Evolutionary conservation across 164 flowering plant genomes (phyloP), one percentile per base, ranked within the genome.

Genomic region (Aristolochia californica): DNA sequence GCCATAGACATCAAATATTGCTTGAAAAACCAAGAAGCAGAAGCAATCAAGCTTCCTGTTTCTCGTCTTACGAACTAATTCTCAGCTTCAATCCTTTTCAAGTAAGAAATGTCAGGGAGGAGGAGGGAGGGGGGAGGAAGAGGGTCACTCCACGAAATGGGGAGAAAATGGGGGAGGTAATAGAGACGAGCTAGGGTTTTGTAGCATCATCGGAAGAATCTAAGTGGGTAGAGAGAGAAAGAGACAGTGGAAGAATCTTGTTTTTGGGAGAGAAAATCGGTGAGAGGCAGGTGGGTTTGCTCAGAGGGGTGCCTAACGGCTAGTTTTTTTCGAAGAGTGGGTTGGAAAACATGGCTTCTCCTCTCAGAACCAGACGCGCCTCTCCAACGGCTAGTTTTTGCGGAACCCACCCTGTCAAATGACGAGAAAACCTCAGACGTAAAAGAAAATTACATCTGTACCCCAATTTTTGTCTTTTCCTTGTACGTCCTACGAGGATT

Each of bases 341-440:
- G 15, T 56, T 25, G 20, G 48, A 28, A 18, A 20, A 5, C 13
- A 28, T 47, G 44, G n/a, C 64, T 10, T 26, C 40, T 34, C 10
- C 40, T 34, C 40, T 34, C 40, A 34, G 40, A 34, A 34, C 8
- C 18, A 5, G 50, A 9, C 9, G 54, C 59, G 51, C 52, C 43
- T 34, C 58, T 64, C 56, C 62, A 75, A 72, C 78, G 78, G 78
- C 72, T 74, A 62, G 54, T 61, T 69, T 58, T 56, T 34, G 55
- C 45, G 50, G 60, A 21, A 15, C 50, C 60, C 40, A 34, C 40
- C 10, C 10, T 34, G 10, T 3, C 10, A 9, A 34, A 34, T 5
- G 5, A 8, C 5, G 9, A 8, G 10, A 4, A 7, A 34, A 8
- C 40, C 40, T 12, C 40, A 34, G 11, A 9, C 10, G 1, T 34